A percentile compares a stretch with the other conserved stretches of the same genome.
These are phyloP conservation scores for Peterozyma xylosa DNA, from an alignment of 805 yeast species.

Conservation along the genomic window DNA sequence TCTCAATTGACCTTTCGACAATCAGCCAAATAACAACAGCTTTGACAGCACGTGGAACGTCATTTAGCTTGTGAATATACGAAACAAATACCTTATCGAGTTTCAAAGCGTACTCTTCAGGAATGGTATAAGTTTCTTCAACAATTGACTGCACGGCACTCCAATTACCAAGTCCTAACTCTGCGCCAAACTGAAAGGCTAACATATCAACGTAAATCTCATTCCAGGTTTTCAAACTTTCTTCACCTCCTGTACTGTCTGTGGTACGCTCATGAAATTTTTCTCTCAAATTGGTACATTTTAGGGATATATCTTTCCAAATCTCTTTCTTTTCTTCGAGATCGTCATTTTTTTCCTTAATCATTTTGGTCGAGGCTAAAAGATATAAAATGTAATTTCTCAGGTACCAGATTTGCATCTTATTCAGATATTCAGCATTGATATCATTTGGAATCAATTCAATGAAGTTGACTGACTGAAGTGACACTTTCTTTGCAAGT, in stretches of 20 bases:
- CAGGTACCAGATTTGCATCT: conserved; percentile 13
- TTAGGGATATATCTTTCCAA: conserved; percentile 8
- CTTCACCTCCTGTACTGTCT: conserved; percentile 8
- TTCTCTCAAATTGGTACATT: conserved; percentile 9
- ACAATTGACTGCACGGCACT: conserved; percentile 14
- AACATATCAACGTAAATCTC: conserved; percentile 16
- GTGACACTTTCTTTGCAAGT: conserved; percentile 13
- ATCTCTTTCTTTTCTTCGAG: conserved; percentile 4
- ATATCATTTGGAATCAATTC: conserved; percentile 16
- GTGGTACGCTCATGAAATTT: conserved; percentile 9
- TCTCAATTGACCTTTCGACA: conserved; percentile 17
- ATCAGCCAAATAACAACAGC: conserved; percentile 13
- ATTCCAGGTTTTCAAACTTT: conserved; percentile 11
- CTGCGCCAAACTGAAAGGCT: conserved; percentile 17
- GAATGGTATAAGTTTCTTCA: conserved; percentile 10
- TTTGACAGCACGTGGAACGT: conserved; percentile 13
- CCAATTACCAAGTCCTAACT: conserved; percentile 16
- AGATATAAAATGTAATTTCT: conserved; percentile 11
- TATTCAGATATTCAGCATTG: conserved; percentile 16
- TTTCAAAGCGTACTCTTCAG: conserved; percentile 6
- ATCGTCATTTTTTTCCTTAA: background rate
- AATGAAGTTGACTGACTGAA: conserved; percentile 14
- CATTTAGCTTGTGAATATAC: conserved; percentile 8
- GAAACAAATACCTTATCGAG: conserved; percentile 18
- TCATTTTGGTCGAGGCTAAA: conserved; percentile 8